These are phyloP conservation scores for Candida parachauliodes DNA, from an alignment of 805 yeast species.

Conservation along the genomic window DNA sequence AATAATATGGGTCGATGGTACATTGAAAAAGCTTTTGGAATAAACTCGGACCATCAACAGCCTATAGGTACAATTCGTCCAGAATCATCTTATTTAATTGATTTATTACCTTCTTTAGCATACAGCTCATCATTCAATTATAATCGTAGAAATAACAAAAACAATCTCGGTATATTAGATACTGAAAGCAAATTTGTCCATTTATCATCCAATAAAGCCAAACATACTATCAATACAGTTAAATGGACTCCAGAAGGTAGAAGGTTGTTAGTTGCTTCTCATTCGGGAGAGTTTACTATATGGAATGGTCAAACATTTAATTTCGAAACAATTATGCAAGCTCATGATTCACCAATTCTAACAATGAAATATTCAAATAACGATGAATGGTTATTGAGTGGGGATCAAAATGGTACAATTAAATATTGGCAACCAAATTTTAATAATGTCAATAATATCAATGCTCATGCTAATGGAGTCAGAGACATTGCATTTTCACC, in stretches of 20 bases:
- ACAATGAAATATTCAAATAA: slow-evolving; percentile 78
- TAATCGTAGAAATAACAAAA: slow-evolving; percentile 19
- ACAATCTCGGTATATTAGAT: slow-evolving; percentile 52
- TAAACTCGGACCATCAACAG: slow-evolving; percentile 27
- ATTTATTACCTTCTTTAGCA: slow-evolving; percentile 64
- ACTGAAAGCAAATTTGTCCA: slow-evolving; percentile 81
- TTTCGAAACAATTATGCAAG: slow-evolving; percentile 97
- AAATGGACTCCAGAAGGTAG: slow-evolving; percentile 97
- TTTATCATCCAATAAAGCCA: slow-evolving; percentile 83
- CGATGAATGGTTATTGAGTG: slow-evolving; percentile 92
- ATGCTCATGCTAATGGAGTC: slow-evolving; percentile 75
- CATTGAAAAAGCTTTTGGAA: slow-evolving; percentile 42
- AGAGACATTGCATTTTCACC: slow-evolving; percentile 89
- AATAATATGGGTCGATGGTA: slow-evolving; percentile 66
- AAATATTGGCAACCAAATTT: slow-evolving; percentile 98
- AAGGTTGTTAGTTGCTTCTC: slow-evolving; percentile 81
- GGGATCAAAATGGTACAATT: slow-evolving; percentile 87
- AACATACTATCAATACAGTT: slow-evolving; percentile 86
- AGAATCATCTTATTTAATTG: slow-evolving; percentile 61
- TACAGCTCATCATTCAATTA: slow-evolving; percentile 37
- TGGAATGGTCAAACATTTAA: slow-evolving; percentile 97
- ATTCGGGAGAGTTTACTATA: slow-evolving; percentile 91
- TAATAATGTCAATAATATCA: slow-evolving; percentile 82
- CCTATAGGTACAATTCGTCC: slow-evolving; percentile 59
- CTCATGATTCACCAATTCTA: slow-evolving; percentile 88